Evolutionary conservation across 2,329 filamentous ascomycete genomes (phyloP), one percentile per base, ranked within the genome.

Genomic region (Truncatella angustata): DNA sequence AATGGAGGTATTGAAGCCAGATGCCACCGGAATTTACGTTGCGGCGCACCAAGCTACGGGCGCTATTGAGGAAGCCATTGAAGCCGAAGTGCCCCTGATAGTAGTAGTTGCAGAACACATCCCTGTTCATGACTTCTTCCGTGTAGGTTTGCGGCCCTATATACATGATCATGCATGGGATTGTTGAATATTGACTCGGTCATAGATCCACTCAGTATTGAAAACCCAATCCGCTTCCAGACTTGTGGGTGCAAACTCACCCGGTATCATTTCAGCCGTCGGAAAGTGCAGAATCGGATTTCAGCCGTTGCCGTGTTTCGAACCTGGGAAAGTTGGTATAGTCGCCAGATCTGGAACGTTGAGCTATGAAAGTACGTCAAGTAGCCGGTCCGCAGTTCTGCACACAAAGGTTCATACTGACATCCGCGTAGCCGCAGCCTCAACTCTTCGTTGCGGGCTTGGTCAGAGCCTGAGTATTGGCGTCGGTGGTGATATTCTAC

Each of bases 21-120:
- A 91, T 70, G 89, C 88, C 4, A 91, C 88, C 1, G 88, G 85
- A 4, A 88, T 93, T 51, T 92, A 90, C 59, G 89, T 92, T 2
- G 85, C 88, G 1, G 88, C 88, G n/a, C 81, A 85, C 54, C 82
- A 88, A 58, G 89, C 88, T 1, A 78, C 85, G 0, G 75, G 76
- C 23, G 89, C 89, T 0, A 91, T 93, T 60, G 85, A 90, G 66
- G 88, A 92, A 66, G 88, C 89, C 1, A 88, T 91, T 49, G 87
- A 86, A 66, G 86, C 86, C 1, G 86, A 90, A 63, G 85, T 90
- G 0, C 85, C 86, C 2, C 74, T 90, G n/a, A 85, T 90, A 46
- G 85, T 90, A 20, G 85, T 85, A 16, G 87, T 91, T 16, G 87
- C 87, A 10, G 87, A 90, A 63, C 86, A 90, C 62, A 87, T 91